These are phyloP conservation scores for Pseudopyricularia cyperi DNA, from an alignment of 2,329 filamentous ascomycete species.

Conservation along the genomic window DNA sequence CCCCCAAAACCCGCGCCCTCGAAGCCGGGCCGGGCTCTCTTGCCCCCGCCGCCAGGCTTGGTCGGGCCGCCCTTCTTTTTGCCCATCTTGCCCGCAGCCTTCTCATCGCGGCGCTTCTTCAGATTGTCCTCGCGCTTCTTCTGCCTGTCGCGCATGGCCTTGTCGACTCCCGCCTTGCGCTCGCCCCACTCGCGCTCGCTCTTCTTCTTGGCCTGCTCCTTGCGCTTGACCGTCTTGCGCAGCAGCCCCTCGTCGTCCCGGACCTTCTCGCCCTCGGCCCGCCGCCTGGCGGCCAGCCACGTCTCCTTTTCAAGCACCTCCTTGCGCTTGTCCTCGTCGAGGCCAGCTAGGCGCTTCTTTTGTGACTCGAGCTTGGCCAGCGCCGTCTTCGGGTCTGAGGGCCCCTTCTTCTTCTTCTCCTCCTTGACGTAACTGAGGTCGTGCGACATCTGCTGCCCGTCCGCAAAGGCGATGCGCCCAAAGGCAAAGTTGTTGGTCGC, in stretches of 20 bases:
- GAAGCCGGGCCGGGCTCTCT: slow-evolving; percentile 52
- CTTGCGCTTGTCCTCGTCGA: slow-evolving; percentile 69
- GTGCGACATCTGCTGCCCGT: slow-evolving; percentile 69
- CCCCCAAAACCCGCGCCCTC: slow-evolving; percentile 51
- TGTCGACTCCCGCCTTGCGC: slow-evolving; percentile 56
- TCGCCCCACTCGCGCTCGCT: slow-evolving; percentile 81
- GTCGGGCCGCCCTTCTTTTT: slow-evolving; percentile 38
- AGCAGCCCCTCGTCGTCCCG: slow-evolving; percentile 75
- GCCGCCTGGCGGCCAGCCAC: slow-evolving; percentile 84
- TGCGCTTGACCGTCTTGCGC: slow-evolving; percentile 90
- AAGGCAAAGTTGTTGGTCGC: slow-evolving; percentile 64
- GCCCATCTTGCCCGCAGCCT: slow-evolving; percentile 42
- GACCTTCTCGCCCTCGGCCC: slow-evolving; percentile 68
- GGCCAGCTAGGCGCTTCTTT: slow-evolving; percentile 60
- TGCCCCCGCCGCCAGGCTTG: slow-evolving; percentile 27
- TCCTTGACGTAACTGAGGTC: slow-evolving; percentile 47
- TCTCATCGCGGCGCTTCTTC: slow-evolving; percentile 61
- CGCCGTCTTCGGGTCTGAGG: slow-evolving; percentile 72
- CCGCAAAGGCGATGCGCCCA: slow-evolving; percentile 78
- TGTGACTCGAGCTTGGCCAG: slow-evolving; percentile 80
- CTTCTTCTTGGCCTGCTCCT: slow-evolving; percentile 81
- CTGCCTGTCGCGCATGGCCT: slow-evolving; percentile 66
- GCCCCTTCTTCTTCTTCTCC: slow-evolving; percentile 51
- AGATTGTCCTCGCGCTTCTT: slow-evolving; percentile 74
- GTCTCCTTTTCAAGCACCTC: slow-evolving; percentile 88